A percentile compares a stretch with the other conserved stretches of the same genome.
Conservation (phyloP, 163 green algal genomes). For the Chlorella variabilis region DNA sequence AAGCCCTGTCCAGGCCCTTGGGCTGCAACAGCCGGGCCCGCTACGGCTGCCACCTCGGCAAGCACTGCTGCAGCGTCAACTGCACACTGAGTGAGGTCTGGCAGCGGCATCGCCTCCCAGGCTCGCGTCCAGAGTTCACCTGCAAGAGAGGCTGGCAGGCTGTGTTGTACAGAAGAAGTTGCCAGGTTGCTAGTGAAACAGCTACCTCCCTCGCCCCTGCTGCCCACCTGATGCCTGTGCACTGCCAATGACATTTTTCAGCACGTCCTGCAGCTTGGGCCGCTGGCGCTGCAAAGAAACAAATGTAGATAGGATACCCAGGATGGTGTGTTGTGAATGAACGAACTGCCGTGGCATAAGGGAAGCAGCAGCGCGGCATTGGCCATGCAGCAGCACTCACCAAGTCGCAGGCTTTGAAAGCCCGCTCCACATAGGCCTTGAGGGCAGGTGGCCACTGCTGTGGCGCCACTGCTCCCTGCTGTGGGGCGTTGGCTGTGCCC, state of each 20-base stretch:
- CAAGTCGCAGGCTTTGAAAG: constrained; percentile 33
- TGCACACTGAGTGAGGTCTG: constrained; percentile 36
- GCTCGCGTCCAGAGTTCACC: constrained; percentile 63
- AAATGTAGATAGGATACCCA: neutral
- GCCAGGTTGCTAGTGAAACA: neutral
- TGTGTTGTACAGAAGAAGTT: neutral
- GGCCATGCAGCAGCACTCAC: neutral
- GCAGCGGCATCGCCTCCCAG: constrained; percentile 62
- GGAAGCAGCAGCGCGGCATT: too few species aligned
- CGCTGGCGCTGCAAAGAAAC: constrained; percentile 33
- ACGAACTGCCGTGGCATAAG: too few species aligned
- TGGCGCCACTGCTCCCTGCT: constrained; percentile 14
- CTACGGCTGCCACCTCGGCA: constrained; percentile 1
- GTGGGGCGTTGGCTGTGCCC: neutral
- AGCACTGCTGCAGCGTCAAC: constrained; percentile 41
- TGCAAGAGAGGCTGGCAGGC: constrained; percentile 10
- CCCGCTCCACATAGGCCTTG: constrained; percentile 54
- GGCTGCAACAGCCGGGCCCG: neutral
- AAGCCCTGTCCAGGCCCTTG: neutral
- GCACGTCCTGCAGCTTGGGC: constrained; percentile 45
- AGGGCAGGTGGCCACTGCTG: constrained; percentile 53
- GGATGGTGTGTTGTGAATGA: neutral
- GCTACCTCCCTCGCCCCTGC: too few species aligned
- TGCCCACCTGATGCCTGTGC: constrained; percentile 33
- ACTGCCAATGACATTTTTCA: constrained; percentile 56